Conservation (phyloP, 1,284 basidiomycete genomes). For the Ceratobasidium sp. region DNA sequence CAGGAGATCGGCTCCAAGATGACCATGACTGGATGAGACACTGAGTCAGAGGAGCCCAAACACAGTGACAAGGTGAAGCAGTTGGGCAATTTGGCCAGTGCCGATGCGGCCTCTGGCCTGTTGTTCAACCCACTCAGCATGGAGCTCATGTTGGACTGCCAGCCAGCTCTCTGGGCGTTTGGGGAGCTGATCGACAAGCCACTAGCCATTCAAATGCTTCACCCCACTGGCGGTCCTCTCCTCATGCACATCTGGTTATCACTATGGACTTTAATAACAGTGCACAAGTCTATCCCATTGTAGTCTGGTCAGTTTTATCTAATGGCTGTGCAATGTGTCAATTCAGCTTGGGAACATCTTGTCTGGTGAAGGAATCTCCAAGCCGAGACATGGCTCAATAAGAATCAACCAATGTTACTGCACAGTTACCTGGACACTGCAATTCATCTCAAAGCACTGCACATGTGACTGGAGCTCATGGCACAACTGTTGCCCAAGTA, state of each 20-base stretch:
- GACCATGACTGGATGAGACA: background rate
- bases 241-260: background rate
- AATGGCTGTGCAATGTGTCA: too few species aligned
- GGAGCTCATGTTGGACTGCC: conserved; percentile 1
- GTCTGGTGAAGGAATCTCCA: background rate
- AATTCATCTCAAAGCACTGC: background rate
- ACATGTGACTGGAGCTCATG: background rate
- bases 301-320: too few species aligned
- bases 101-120: background rate
- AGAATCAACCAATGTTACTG: background rate
- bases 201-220: background rate
- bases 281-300: too few species aligned
- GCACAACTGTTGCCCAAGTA: background rate
- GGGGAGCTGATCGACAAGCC: background rate
- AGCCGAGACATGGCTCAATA: background rate
- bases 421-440: background rate
- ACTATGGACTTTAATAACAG: background rate
- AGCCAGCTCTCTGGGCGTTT: background rate
- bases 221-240: background rate
- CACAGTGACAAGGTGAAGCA: background rate
- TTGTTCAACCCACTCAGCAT: conserved; percentile 1
- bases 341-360: background rate
- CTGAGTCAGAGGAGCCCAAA: background rate
- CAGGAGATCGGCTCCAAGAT: background rate
- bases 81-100: background rate